phyloP scores from a whole-genome alignment of 2,329 filamentous ascomycete genomes.

The Sporothrix mexicana region DNA sequence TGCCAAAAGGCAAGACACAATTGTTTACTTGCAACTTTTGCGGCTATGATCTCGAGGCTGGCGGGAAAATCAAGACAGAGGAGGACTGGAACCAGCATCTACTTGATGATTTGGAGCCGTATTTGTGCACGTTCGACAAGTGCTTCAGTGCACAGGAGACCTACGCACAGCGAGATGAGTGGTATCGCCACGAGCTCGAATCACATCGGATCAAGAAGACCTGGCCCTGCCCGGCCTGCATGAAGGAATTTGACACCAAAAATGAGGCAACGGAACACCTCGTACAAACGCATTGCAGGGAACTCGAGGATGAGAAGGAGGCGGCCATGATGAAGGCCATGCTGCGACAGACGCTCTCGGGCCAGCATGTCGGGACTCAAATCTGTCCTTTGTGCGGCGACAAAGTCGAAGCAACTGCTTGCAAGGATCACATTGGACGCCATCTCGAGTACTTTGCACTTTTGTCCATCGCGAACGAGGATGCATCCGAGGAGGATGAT shows the following conservation, averaged over 20 bases:
- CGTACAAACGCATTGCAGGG: conserved; percentile 26
- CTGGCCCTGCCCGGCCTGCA: conserved; percentile 36
- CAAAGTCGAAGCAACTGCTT: conserved; percentile 29
- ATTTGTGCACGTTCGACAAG: conserved; percentile 37
- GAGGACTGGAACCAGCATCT: conserved; percentile 36
- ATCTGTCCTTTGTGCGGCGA: conserved; percentile 34
- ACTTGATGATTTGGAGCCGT: conserved; percentile 36
- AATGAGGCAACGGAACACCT: conserved; percentile 34
- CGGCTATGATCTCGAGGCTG: conserved; percentile 35
- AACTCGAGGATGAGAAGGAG: conserved; percentile 30
- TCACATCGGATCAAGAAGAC: conserved; percentile 33
- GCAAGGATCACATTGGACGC: conserved; percentile 35
- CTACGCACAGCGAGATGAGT: conserved; percentile 35
- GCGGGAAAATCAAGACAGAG: conserved; percentile 32
- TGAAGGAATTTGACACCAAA: conserved; percentile 35
- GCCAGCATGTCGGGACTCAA: conserved; percentile 28
- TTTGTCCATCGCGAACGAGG: conserved; percentile 32
- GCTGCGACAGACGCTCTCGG: conserved; percentile 32
- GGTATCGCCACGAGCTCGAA: conserved; percentile 37
- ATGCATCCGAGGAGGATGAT: conserved; percentile 33
- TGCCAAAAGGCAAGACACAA: conserved; percentile 28
- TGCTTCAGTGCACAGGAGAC: conserved; percentile 37
- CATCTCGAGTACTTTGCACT: conserved; percentile 37
- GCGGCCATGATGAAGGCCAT: conserved; percentile 31
- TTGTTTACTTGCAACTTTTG: conserved; percentile 37